Conservation (phyloP, 2,329 filamentous ascomycete species). For the Trichoderma pleuroti region DNA sequence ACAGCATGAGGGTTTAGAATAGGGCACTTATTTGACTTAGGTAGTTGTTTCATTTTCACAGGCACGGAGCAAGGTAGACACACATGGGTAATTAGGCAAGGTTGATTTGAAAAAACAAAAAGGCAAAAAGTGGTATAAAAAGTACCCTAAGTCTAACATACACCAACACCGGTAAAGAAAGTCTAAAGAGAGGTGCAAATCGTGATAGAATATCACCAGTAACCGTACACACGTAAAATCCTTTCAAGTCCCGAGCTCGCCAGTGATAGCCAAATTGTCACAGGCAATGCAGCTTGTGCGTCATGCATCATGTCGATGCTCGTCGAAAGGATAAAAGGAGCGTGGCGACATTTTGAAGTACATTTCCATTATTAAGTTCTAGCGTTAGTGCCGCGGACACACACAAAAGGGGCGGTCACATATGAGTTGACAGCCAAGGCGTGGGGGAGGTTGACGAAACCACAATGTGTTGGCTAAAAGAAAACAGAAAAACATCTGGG, state of each 20-base stretch:
- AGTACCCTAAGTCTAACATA: constrained; percentile 18
- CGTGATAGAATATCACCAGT: constrained; percentile 20
- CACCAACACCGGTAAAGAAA: constrained; percentile 18
- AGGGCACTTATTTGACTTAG: neutral
- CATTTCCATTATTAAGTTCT: constrained; percentile 45
- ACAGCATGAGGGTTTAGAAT: neutral
- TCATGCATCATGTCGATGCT: constrained; percentile 16
- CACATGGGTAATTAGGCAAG: neutral
- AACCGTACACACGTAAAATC: constrained; percentile 17
- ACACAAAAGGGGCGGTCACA: constrained; percentile 16
- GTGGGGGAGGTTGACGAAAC: constrained; percentile 29
- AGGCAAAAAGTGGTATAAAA: constrained; percentile 15
- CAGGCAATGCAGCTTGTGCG: neutral
- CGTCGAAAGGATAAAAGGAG: constrained; percentile 7
- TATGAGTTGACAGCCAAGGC: constrained; percentile 19
- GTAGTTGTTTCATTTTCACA: neutral
- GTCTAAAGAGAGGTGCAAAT: constrained; percentile 16
- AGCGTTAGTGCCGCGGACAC: constrained; percentile 32
- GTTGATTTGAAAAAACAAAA: neutral
- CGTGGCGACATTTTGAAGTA: constrained; percentile 28
- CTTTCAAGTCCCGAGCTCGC: neutral
- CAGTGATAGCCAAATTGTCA: neutral
- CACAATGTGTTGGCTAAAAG: constrained; percentile 35
- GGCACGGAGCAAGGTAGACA: neutral
- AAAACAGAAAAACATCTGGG: constrained; percentile 33